These are phyloP conservation scores for Phytophthora citricola DNA, from an alignment of 352 stramenopile genomes.

Conservation along the genomic window DNA sequence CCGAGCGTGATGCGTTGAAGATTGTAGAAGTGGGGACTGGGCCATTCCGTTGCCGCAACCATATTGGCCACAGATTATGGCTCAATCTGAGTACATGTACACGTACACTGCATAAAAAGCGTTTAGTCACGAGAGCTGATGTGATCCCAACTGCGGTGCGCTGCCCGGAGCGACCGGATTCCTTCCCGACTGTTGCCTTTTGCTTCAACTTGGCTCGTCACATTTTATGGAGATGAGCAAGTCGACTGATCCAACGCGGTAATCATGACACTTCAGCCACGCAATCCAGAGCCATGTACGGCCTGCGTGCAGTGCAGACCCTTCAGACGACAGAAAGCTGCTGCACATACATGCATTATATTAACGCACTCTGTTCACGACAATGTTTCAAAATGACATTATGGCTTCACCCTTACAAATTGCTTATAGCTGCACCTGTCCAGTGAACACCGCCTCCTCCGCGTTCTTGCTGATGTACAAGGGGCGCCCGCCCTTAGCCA, in stretches of 20 bases:
- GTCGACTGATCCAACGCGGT: conserved; percentile 9
- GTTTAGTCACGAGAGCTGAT: not conserved
- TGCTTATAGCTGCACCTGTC: conserved; percentile 32
- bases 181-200: conserved; percentile 2
- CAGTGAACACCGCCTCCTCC: conserved; percentile 32
- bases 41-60: too few species aligned
- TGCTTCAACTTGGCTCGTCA: conserved; percentile 28
- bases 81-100: too few species aligned
- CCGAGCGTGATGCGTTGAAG: conserved; percentile 8
- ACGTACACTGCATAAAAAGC: not conserved
- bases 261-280: conserved; percentile 10
- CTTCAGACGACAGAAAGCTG: too few species aligned
- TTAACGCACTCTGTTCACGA: too few species aligned
- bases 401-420: too few species aligned
- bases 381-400: too few species aligned
- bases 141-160: too few species aligned
- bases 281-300: not conserved
- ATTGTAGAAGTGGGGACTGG: not conserved
- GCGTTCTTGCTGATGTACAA: conserved; percentile 39
- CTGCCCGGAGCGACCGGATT: conserved; percentile 1
- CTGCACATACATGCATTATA: too few species aligned
- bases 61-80: too few species aligned
- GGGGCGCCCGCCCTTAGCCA: conserved; percentile 24
- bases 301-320: too few species aligned
- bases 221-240: conserved; percentile 11